Evolutionary conservation across 2,329 filamentous ascomycete species (phyloP).

Genomic region (Colletotrichum lupini): DNA sequence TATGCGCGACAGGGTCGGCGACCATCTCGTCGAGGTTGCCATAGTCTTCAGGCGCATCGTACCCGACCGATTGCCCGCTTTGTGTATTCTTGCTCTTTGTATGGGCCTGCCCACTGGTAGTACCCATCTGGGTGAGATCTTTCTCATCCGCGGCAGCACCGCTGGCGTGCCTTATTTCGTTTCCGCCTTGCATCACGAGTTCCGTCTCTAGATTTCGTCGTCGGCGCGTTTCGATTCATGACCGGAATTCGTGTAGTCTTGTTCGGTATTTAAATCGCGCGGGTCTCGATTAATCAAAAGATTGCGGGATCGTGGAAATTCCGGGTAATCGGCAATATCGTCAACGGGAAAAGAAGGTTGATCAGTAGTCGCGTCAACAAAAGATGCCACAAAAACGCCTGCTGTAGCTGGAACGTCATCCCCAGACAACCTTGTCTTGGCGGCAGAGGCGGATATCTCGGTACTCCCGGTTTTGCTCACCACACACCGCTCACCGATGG

Average conservation of each 20-base stretch:
- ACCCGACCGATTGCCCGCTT: conserved; percentile 23
- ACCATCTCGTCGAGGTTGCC: conserved; percentile 56
- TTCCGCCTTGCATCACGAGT: conserved; percentile 22
- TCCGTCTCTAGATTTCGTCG: neutral
- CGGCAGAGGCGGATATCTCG: neutral
- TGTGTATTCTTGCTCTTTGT: neutral
- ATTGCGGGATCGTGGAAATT: neutral
- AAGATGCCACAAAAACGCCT: neutral
- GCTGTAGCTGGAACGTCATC: neutral
- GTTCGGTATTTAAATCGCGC: neutral
- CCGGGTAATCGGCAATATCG: neutral
- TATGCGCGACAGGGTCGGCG: conserved; percentile 41
- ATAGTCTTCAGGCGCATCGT: conserved; percentile 47
- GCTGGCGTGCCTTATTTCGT: neutral
- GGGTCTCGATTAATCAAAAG: neutral
- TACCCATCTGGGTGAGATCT: neutral
- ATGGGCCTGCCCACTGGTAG: neutral
- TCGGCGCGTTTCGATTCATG: conserved; percentile 4
- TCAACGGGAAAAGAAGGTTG: neutral
- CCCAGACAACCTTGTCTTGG: neutral
- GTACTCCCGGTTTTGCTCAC: neutral
- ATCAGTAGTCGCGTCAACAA: neutral
- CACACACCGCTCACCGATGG: neutral
- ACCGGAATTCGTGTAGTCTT: neutral
- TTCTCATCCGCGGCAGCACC: neutral